Conservation (phyloP, 2,329 filamentous ascomycete genomes). For the Colletotrichum salicis region DNA sequence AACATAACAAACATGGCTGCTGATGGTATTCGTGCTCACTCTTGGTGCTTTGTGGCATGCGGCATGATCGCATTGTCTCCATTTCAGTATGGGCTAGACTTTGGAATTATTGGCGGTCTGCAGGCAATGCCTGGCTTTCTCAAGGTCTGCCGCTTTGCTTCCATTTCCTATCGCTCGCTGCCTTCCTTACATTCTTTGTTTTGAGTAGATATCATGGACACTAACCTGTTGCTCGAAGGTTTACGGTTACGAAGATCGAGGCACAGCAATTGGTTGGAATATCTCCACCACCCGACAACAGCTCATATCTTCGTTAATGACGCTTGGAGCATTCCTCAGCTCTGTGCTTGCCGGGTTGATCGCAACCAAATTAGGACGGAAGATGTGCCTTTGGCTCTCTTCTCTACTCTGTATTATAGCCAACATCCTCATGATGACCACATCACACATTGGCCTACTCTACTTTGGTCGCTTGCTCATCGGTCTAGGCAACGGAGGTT, state of each 20-base stretch:
- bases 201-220: background rate
- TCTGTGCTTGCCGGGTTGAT: slow-evolving; percentile 53
- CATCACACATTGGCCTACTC: slow-evolving; percentile 61
- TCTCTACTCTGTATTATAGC: background rate
- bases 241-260: slow-evolving; percentile 54
- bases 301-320: slow-evolving; percentile 60
- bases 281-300: slow-evolving; percentile 56
- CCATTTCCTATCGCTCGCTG: background rate
- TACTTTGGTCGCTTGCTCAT: slow-evolving; percentile 66
- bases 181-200: background rate
- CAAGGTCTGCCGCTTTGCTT: background rate
- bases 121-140: background rate
- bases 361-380: background rate
- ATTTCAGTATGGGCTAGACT: background rate
- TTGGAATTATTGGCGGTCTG: background rate
- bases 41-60: background rate
- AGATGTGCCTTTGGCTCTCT: background rate
- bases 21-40: background rate
- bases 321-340: slow-evolving; percentile 57
- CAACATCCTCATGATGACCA: slow-evolving; percentile 41
- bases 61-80: background rate
- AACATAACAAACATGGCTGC: background rate
- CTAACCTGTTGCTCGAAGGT: background rate
- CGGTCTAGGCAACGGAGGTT: slow-evolving; percentile 66
- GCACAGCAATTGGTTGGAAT: slow-evolving; percentile 58